phyloP scores from a whole-genome alignment of 352 stramenopile genomes.

The Globisporangium lucens region DNA sequence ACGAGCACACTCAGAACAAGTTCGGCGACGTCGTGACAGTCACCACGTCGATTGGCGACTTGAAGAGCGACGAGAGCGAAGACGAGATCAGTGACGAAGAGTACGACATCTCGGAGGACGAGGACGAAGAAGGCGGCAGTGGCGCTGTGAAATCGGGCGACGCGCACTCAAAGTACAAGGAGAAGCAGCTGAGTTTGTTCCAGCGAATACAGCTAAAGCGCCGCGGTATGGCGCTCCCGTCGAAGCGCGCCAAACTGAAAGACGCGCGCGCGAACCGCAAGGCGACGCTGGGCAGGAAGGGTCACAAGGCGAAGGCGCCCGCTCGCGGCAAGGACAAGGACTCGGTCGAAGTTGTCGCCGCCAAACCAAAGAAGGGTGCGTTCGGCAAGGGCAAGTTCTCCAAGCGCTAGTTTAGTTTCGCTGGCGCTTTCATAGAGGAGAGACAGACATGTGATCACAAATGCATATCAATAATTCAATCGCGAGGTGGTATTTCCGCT shows the following conservation, averaged over 20 bases:
- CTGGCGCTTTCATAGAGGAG: constrained; percentile 1
- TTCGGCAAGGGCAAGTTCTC: constrained; percentile 24
- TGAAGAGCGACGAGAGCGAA: constrained; percentile 75
- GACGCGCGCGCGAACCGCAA: constrained; percentile 67
- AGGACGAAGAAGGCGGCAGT: constrained; percentile 24
- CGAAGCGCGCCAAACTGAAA: constrained; percentile 84
- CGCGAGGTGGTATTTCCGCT: not conserved
- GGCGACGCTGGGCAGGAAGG: constrained; percentile 42
- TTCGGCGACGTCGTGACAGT: constrained; percentile 87
- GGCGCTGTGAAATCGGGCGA: constrained; percentile 15
- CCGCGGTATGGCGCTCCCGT: constrained; percentile 71
- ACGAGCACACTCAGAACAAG: constrained; percentile 81
- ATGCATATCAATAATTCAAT: not conserved
- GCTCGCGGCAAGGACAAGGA: constrained; percentile 55
- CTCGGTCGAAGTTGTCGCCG: constrained; percentile 21
- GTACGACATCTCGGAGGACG: constrained; percentile 45
- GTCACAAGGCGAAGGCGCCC: constrained; percentile 18
- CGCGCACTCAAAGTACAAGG: constrained; percentile 31
- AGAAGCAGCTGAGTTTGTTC: constrained; percentile 79
- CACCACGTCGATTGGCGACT: constrained; percentile 73
- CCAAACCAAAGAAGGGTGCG: constrained; percentile 21
- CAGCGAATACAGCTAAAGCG: constrained; percentile 88
- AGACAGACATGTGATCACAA: not conserved
- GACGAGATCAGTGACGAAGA: constrained; percentile 65
- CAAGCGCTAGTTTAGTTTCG: constrained; percentile 12